Base-by-base conservation (phyloP, 2,329 filamentous ascomycete genomes). In the Aspergillus udagawae region DNA sequence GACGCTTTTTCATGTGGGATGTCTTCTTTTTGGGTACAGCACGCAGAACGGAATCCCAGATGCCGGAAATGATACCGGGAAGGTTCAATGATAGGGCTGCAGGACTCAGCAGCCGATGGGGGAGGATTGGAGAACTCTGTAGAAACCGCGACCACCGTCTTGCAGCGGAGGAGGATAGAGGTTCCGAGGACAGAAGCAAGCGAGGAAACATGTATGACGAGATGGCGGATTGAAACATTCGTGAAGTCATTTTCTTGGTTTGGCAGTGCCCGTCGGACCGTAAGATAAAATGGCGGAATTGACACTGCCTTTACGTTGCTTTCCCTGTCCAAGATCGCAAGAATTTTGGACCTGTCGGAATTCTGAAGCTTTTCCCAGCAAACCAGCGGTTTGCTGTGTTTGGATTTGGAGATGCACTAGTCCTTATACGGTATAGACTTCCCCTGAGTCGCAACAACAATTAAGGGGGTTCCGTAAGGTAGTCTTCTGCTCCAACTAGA, bases 1-100 rank as follows among this genome's bases (percentile, higher is more conserved):
- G 88, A 66, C 94, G 85, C 82, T 92, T 96, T 80, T 94, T 96
- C 81, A 91, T 91, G 75, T 99, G 91, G 45, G 93, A 97, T 35
- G 92, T 95, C 84, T 97, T 99, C 80, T 96, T 97, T 83, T 99
- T 99, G 4, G 94, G 94, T 17, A 97, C 94, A 1, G 94, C 94
- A 64, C 87, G 87, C 65, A 99, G 82, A 49, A 99, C 84, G 5
- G 90, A 92, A 65, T 97, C 93, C 93, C 93, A 97, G 68, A 99
- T 86, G 61, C 89, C 90, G 55, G 85, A 86, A 23, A 96, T 77
- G n/a, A 92, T 71, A 4, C 83, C 83, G 5, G 89, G 87, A 52
- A 92, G 79, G 51, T 79, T 84, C 64, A 86, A 73, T 25, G 77
- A 81, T 63, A 90, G 79, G 42, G 79, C 76, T 12, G 83, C 79